Evolutionary conservation across 2,329 filamentous ascomycete species (phyloP), one percentile per base, ranked within the genome.

Genomic region (Cordyceps cicadae): DNA sequence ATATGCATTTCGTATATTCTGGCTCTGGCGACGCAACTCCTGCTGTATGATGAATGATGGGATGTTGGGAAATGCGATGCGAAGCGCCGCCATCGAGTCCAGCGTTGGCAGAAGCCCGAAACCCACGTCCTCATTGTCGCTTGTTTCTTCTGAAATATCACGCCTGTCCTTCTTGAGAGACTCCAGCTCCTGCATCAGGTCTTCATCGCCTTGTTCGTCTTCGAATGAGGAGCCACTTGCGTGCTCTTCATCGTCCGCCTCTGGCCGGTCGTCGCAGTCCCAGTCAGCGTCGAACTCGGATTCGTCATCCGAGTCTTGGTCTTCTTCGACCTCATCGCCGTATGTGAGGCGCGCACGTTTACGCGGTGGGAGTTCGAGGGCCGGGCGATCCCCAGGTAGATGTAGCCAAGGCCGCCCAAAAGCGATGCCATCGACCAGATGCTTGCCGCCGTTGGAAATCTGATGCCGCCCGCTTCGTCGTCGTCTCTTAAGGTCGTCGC

Each of bases 361-460:
- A 63, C 87, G 81, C 1, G 91, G 87, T 0, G 89, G 89, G 17
- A 95, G 89, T 14, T 80, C 76, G 45, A 95, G 76, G 0, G 81
- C 71, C 1, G 91, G 91, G 52, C 91, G 82, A 61, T 80, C 79
- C 8, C 79, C 78, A 0, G 81, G 78, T 1, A 75, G 68, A 66
- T 82, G 83, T 9, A 93, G 75, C 68, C 85, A 85, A 1, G 88
- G 86, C 62, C 87, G 83, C 3, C 93, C 92, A 70, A 93, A 96
- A 0, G 91, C 83, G 21, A 96, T 79, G 3, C 93, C 92, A 70
- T 97, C 93, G 12, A 94, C 81, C 6, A 97, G 79, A 70, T 92
- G 92, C 65, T 81, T 87, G 4, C 93, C 92, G 71, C 90, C 88
- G 2, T 76, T 68, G 0, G 88, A 86, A 58, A 97, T 95, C 72